These are phyloP conservation scores for Leptodontidium sp. DNA, from an alignment of 2,329 filamentous ascomycete genomes.

Conservation along the genomic window DNA sequence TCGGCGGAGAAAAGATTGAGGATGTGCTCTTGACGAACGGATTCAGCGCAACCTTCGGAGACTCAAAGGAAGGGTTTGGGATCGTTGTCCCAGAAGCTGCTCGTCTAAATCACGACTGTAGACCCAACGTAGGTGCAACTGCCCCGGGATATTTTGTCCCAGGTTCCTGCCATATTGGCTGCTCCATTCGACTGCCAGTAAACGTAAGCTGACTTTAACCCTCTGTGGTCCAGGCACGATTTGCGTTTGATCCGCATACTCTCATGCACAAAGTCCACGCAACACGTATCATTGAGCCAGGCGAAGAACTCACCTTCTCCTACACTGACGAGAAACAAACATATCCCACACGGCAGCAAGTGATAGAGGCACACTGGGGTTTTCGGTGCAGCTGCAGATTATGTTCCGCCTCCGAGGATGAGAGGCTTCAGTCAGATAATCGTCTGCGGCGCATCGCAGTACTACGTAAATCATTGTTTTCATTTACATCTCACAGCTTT, in stretches of 20 bases:
- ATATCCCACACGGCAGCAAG: slow-evolving; percentile 10
- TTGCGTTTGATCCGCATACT: slow-evolving; percentile 27
- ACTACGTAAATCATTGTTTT: slow-evolving; percentile 5
- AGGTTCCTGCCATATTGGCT: background rate
- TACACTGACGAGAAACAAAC: slow-evolving; percentile 30
- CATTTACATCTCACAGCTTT: background rate
- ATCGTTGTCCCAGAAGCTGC: slow-evolving; percentile 32
- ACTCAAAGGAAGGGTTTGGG: slow-evolving; percentile 14
- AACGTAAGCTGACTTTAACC: background rate
- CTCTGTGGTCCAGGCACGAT: slow-evolving; percentile 1
- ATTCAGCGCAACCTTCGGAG: slow-evolving; percentile 25
- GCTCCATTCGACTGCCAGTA: background rate
- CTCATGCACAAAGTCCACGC: slow-evolving; percentile 31
- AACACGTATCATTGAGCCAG: slow-evolving; percentile 24
- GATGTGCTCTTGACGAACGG: slow-evolving; percentile 30
- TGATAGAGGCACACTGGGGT: slow-evolving; percentile 28
- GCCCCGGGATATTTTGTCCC: too few relatives aligned
- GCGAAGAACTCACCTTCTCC: slow-evolving; percentile 34
- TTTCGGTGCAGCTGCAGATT: slow-evolving; percentile 28
- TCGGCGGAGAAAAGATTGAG: slow-evolving; percentile 25
- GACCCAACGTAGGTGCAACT: slow-evolving; percentile 25
- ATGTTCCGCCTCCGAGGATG: slow-evolving; percentile 17
- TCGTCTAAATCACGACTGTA: slow-evolving; percentile 32
- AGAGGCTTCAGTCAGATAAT: background rate
- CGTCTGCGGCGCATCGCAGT: slow-evolving; percentile 8